A percentile compares a stretch with the other conserved stretches of the same genome.
phyloP scores from a whole-genome alignment of 2,329 filamentous ascomycete genomes.

The Alternaria arborescens region DNA sequence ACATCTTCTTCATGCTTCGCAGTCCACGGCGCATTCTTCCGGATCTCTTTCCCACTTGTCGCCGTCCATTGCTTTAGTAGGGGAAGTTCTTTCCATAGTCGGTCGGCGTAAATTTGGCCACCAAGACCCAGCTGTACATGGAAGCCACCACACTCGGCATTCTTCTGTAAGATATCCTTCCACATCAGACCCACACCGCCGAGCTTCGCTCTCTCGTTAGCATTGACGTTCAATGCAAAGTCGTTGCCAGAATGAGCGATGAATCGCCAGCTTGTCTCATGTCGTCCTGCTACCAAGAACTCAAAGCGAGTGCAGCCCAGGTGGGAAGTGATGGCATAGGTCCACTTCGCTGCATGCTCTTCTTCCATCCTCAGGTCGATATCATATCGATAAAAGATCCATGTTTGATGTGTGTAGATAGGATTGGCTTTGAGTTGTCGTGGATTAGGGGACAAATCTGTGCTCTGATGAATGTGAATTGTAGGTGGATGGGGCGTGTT shows the following conservation, averaged over 20 bases:
- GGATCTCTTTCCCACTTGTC: slow-evolving; percentile 90
- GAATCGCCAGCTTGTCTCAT: slow-evolving; percentile 94
- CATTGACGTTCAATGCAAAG: slow-evolving; percentile 86
- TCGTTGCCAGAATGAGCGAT: slow-evolving; percentile 97
- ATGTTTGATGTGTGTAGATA: slow-evolving; percentile 89
- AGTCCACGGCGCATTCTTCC: slow-evolving; percentile 91
- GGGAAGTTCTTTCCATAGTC: slow-evolving; percentile 95
- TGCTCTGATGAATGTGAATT: slow-evolving; percentile 90
- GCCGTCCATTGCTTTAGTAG: slow-evolving; percentile 93
- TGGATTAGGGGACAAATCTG: slow-evolving; percentile 91
- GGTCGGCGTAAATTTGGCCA: slow-evolving; percentile 93
- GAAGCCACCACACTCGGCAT: slow-evolving; percentile 94
- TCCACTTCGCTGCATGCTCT: slow-evolving; percentile 81
- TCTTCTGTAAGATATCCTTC: slow-evolving; percentile 98
- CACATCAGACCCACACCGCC: slow-evolving; percentile 96
- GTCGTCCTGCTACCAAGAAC: slow-evolving; percentile 88
- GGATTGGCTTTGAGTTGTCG: slow-evolving; percentile 82
- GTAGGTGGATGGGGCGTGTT: slow-evolving; percentile 92
- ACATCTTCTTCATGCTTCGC: slow-evolving; percentile 95
- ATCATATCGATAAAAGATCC: slow-evolving; percentile 96
- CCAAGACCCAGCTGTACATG: slow-evolving; percentile 92
- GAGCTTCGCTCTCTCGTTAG: slow-evolving; percentile 83
- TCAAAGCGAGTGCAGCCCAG: slow-evolving; percentile 98
- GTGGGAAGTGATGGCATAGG: slow-evolving; percentile 96
- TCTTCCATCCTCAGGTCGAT: slow-evolving; percentile 91